Evolutionary conservation across 495 filamentous ascomycete genomes (phyloP).

Genomic region (Chlorociboria aeruginascens): DNA sequence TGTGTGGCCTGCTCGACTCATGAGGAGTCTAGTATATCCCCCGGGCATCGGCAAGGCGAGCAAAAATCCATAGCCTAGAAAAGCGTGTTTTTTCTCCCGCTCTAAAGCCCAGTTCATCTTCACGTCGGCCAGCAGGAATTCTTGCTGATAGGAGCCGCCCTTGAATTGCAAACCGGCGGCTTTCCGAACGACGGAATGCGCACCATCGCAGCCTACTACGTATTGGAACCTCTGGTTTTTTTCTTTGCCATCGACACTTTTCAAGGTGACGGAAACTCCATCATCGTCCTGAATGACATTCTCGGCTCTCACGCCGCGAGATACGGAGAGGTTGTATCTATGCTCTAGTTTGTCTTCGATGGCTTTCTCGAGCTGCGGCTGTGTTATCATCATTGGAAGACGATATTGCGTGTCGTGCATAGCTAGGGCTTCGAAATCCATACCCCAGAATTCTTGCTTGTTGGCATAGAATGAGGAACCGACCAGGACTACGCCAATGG

Average conservation of each 20-base stretch:
- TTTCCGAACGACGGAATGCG: constrained; percentile 29
- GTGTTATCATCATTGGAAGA: constrained; percentile 27
- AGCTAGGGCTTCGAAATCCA: constrained; percentile 21
- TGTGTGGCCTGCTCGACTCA: not conserved
- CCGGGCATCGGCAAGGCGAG: constrained; percentile 22
- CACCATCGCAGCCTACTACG: constrained; percentile 34
- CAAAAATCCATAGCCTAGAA: constrained; percentile 18
- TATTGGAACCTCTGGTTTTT: constrained; percentile 26
- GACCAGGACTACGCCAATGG: constrained; percentile 21
- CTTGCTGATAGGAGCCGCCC: constrained; percentile 28
- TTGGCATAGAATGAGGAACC: constrained; percentile 23
- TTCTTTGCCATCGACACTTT: constrained; percentile 10
- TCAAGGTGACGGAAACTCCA: constrained; percentile 23
- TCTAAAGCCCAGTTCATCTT: constrained; percentile 20
- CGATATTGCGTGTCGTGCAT: constrained; percentile 25
- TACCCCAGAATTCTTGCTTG: constrained; percentile 10
- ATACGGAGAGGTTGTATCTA: constrained; percentile 23
- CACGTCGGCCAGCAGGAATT: constrained; percentile 35
- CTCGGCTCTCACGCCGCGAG: constrained; percentile 23
- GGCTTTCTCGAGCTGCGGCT: constrained; percentile 29
- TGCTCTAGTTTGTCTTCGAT: constrained; percentile 24
- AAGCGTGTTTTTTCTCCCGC: constrained; percentile 19
- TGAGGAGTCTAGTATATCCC: constrained; percentile 24
- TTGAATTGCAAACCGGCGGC: constrained; percentile 29
- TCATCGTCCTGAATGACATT: constrained; percentile 23